A percentile compares a stretch with the other conserved stretches of the same genome.
phyloP scores from a whole-genome alignment of 352 stramenopile genomes.

The Globisporangium heterothallicum region DNA sequence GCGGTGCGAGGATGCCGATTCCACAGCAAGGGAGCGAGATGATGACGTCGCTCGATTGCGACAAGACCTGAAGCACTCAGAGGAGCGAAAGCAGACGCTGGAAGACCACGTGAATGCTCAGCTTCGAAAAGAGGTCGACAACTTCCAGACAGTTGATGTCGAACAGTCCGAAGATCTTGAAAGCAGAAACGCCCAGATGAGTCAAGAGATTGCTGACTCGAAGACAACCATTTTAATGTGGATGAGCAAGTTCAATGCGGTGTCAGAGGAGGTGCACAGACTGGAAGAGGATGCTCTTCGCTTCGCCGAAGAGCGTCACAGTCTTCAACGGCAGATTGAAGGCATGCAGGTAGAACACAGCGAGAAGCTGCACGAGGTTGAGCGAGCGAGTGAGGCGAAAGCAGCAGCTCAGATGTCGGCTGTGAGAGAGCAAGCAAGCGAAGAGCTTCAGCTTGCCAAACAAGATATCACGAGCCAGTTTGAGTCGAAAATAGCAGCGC shows the following conservation, averaged over 20 bases:
- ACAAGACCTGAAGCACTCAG: slow-evolving; percentile 14
- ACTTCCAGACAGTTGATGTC: slow-evolving; percentile 1
- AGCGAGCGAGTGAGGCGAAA: neutral
- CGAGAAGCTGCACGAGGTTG: slow-evolving; percentile 1
- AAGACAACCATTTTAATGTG: slow-evolving; percentile 65
- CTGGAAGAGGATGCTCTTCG: slow-evolving; percentile 25
- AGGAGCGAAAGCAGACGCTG: slow-evolving; percentile 4
- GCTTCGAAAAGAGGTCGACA: slow-evolving; percentile 9
- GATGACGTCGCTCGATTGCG: slow-evolving; percentile 10
- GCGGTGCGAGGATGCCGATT: slow-evolving; percentile 3
- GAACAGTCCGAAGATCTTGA: slow-evolving; percentile 7
- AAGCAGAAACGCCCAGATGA: slow-evolving; percentile 11
- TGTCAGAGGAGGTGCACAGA: slow-evolving; percentile 24
- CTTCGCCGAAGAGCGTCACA: slow-evolving; percentile 29
- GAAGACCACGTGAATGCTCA: slow-evolving; percentile 3
- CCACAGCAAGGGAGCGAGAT: slow-evolving; percentile 2
- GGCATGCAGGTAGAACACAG: slow-evolving; percentile 14
- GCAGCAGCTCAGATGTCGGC: neutral
- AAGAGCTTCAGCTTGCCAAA: neutral
- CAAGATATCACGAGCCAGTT: slow-evolving; percentile 6
- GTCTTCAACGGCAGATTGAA: slow-evolving; percentile 20
- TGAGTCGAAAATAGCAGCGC: slow-evolving; percentile 10
- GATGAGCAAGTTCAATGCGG: slow-evolving; percentile 59
- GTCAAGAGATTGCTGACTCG: slow-evolving; percentile 35
- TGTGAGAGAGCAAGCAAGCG: neutral